A percentile compares a stretch with the other conserved stretches of the same genome.
phyloP scores from a whole-genome alignment of 2,329 filamentous ascomycete genomes.

The Lachnellula occidentalis region DNA sequence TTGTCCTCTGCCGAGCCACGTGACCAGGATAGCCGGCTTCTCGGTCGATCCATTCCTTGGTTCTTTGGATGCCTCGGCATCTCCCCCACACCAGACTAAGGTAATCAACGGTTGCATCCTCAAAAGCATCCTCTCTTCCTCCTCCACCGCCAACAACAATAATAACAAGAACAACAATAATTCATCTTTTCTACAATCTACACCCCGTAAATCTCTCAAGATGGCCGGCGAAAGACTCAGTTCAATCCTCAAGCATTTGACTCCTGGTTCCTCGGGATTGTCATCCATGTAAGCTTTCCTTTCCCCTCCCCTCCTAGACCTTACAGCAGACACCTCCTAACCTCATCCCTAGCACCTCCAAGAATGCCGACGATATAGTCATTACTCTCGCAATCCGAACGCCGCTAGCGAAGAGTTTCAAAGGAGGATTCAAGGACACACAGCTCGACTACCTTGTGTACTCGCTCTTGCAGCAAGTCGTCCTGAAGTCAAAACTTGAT shows the following conservation, averaged over 20 bases:
- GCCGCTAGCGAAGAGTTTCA: constrained; percentile 79
- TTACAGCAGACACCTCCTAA: constrained; percentile 21
- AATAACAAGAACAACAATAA: neutral
- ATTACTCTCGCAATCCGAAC: constrained; percentile 90
- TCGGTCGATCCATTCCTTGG: neutral
- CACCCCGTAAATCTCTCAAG: constrained; percentile 24
- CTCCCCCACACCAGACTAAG: neutral
- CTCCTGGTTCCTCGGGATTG: constrained; percentile 65
- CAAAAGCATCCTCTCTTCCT: neutral
- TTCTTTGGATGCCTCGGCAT: neutral
- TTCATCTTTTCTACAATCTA: neutral
- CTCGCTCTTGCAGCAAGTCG: constrained; percentile 71
- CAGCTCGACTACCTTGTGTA: constrained; percentile 81
- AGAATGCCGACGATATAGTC: constrained; percentile 94
- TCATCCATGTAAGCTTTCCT: constrained; percentile 65
- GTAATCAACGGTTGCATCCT: neutral
- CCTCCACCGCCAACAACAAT: neutral
- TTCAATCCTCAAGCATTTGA: constrained; percentile 81
- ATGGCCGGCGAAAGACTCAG: constrained; percentile 85
- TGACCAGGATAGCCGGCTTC: neutral
- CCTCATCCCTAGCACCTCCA: constrained; percentile 59
- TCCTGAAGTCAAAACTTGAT: constrained; percentile 69
- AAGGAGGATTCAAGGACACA: constrained; percentile 95
- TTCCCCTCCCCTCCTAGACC: neutral
- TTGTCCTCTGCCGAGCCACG: too few relatives aligned